phyloP scores from a whole-genome alignment of 495 filamentous ascomycete species.

The Neurospora sp. region DNA sequence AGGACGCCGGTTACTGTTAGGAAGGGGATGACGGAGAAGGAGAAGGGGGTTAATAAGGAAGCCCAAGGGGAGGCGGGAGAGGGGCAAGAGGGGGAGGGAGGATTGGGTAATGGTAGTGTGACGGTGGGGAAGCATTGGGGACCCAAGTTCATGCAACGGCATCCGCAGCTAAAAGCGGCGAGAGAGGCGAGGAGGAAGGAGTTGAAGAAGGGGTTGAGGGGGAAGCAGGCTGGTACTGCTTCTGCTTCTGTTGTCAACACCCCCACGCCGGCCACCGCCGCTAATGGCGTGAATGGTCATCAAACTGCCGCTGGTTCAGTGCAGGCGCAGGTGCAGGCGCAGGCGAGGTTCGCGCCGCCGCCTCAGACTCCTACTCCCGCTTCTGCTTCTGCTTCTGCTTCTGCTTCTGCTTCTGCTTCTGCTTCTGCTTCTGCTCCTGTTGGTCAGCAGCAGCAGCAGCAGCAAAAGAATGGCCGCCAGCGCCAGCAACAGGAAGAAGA shows the following conservation, averaged over 20 bases:
- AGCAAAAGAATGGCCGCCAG: neutral
- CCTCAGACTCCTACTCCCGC: neutral
- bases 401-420: neutral
- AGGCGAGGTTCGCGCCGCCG: neutral
- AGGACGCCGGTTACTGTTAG: neutral
- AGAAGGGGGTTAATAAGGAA: neutral
- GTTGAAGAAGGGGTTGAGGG: neutral
- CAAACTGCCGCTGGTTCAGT: neutral
- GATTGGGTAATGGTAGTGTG: neutral
- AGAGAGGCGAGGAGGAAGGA: neutral
- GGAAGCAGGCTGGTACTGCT: neutral
- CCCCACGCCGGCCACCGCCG: neutral
- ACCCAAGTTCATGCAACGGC: neutral
- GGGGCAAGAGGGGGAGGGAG: neutral
- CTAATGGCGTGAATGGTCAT: neutral
- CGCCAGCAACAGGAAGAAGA: neutral
- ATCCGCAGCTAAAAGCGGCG: neutral
- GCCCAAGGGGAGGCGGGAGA: neutral
- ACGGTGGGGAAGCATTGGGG: neutral
- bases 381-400: neutral
- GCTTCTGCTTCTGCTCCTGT: neutral
- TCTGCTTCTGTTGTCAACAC: neutral
- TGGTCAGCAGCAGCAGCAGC: neutral
- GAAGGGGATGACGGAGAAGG: neutral
- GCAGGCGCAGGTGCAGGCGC: neutral